Conservation (phyloP, 1,284 basidiomycete species). For the Ganoderma lingzhi region DNA sequence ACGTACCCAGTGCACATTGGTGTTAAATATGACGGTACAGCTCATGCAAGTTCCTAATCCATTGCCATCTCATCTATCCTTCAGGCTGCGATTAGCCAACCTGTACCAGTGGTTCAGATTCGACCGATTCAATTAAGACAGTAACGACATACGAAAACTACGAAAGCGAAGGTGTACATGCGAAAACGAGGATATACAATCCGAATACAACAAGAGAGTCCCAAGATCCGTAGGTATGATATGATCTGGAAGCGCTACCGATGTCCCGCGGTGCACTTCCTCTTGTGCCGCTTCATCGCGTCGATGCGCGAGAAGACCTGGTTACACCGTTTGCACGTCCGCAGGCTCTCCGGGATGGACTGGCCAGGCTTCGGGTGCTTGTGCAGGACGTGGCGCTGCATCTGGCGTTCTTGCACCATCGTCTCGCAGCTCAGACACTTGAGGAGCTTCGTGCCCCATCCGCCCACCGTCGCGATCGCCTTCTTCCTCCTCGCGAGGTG, state of each 20-base stretch:
- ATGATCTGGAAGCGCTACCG: neutral
- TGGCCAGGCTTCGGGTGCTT: neutral
- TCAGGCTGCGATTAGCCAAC: too few species aligned
- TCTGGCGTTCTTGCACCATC: neutral
- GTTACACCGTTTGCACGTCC: neutral
- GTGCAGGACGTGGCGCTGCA: slow-evolving; percentile 1
- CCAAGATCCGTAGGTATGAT: neutral
- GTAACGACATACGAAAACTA: neutral
- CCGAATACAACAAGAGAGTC: neutral
- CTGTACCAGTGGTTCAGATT: neutral
- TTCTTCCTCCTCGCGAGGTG: neutral
- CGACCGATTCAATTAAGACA: neutral
- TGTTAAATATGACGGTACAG: too few species aligned
- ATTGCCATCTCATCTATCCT: too few species aligned
- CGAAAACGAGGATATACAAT: neutral
- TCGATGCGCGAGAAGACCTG: neutral
- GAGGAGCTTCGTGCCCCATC: neutral
- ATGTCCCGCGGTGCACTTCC: neutral
- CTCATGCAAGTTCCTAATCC: too few species aligned
- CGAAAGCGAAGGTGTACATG: neutral
- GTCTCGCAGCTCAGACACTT: neutral
- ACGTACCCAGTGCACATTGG: too few species aligned
- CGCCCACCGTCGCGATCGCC: neutral
- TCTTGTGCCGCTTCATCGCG: neutral
- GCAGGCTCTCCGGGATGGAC: neutral